Conservation (phyloP, 1,284 basidiomycete species). For the Cryptococcus deneoformans region DNA sequence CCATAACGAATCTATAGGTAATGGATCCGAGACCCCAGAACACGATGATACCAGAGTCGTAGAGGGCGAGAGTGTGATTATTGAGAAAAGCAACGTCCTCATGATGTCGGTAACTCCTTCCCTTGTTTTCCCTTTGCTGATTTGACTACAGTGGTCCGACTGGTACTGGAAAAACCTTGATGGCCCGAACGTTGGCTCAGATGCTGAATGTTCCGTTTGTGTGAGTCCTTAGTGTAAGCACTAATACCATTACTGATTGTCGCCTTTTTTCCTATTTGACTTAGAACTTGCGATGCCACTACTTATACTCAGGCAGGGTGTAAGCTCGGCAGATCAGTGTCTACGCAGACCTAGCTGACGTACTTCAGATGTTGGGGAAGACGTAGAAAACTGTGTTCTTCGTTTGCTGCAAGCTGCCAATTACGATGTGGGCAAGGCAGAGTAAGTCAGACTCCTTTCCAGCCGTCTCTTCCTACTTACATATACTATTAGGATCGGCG, state of each 20-base stretch:
- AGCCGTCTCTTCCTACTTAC: too few species aligned
- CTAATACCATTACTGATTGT: neutral
- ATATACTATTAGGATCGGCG: constrained; percentile 63
- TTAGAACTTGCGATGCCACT: constrained; percentile 50
- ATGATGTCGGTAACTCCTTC: constrained; percentile 61
- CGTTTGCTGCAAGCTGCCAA: constrained; percentile 80
- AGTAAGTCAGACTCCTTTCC: constrained; percentile 25
- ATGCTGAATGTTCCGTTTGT: constrained; percentile 90
- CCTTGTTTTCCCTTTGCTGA: neutral
- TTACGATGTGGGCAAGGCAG: constrained; percentile 71
- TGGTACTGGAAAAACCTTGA: constrained; percentile 73
- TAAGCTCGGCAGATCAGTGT: constrained; percentile 19
- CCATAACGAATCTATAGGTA: neutral
- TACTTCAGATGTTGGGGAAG: constrained; percentile 79
- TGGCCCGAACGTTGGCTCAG: constrained; percentile 78
- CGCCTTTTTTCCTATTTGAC: neutral
- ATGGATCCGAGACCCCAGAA: neutral
- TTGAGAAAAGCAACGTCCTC: constrained; percentile 92
- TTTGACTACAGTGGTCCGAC: constrained; percentile 43
- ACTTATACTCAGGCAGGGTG: constrained; percentile 53
- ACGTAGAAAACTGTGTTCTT: constrained; percentile 88
- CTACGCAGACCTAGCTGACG: neutral
- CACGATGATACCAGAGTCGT: neutral
- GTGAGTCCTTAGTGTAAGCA: constrained; percentile 14
- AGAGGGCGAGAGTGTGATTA: constrained; percentile 42